phyloP scores from a whole-genome alignment of 257 asterid genomes.

The Salvia miltiorrhiza region DNA sequence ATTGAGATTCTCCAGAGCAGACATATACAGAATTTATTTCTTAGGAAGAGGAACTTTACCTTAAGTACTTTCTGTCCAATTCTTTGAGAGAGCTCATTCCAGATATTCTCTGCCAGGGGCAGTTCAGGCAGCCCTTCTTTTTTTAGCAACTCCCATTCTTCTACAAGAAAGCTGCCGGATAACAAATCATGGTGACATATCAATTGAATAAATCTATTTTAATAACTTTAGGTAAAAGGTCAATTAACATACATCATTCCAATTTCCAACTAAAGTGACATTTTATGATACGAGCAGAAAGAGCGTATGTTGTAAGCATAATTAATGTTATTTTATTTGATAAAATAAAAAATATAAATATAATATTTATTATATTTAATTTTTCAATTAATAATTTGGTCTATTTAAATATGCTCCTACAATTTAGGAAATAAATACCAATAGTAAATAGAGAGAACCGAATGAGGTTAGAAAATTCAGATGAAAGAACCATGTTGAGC shows the following conservation, averaged over 20 bases:
- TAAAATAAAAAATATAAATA: neutral
- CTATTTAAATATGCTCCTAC: neutral
- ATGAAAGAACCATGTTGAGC: too few species aligned
- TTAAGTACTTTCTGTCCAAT: slow-evolving; percentile 46
- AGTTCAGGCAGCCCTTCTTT: slow-evolving; percentile 38
- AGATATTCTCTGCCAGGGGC: slow-evolving; percentile 50
- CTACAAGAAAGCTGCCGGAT: slow-evolving; percentile 65
- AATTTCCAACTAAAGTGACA: slow-evolving; percentile 2
- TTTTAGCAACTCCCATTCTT: slow-evolving; percentile 67
- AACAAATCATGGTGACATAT: slow-evolving; percentile 10
- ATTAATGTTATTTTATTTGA: too few species aligned
- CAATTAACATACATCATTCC: slow-evolving; percentile 3
- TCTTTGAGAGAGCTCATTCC: slow-evolving; percentile 56
- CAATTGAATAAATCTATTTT: neutral
- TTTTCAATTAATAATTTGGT: too few species aligned
- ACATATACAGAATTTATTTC: neutral
- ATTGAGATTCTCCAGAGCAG: too few species aligned
- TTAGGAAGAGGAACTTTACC: slow-evolving; percentile 42
- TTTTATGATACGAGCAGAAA: neutral
- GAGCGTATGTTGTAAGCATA: too few species aligned
- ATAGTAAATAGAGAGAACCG: too few species aligned
- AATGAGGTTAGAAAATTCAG: too few species aligned
- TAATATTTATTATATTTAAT: too few species aligned
- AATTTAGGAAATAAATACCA: too few species aligned
- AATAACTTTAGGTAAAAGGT: neutral